phyloP scores from a whole-genome alignment of 257 asterid species.

The Solanum etuberosum region DNA sequence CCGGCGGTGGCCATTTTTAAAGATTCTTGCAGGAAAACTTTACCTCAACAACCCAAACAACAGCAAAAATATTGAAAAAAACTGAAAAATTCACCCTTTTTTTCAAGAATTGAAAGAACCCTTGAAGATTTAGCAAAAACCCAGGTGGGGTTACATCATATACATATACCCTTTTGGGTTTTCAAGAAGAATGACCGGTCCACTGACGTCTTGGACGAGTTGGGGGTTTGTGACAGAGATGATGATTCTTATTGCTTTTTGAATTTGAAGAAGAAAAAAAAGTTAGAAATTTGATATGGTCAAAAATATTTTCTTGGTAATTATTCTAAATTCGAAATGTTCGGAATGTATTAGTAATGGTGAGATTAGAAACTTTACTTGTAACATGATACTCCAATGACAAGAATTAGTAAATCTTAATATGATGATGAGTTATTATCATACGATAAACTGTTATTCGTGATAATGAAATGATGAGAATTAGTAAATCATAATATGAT shows the following conservation, averaged over 20 bases:
- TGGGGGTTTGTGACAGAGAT: neutral
- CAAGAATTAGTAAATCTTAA: neutral
- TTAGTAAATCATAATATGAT: neutral
- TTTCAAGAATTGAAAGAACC: neutral
- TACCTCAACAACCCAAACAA: neutral
- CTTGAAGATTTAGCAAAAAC: neutral
- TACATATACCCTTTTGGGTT: neutral
- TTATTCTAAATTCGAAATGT: neutral
- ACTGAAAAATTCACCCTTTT: neutral
- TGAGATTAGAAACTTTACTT: neutral
- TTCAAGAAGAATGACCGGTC: neutral
- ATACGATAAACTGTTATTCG: neutral
- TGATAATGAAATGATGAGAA: neutral
- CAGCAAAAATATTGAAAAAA: neutral
- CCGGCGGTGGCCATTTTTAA: neutral
- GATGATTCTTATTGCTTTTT: neutral
- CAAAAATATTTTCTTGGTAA: neutral
- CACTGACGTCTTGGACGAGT: neutral
- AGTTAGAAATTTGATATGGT: neutral
- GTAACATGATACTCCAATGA: rapidly evolving
- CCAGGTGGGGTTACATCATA: neutral
- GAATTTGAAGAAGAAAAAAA: neutral
- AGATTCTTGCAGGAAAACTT: neutral
- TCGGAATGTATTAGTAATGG: neutral
- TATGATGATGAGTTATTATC: neutral